Evolutionary conservation across 73 alveolate genomes (phyloP).

Genomic region (Paramecium bursaria): DNA sequence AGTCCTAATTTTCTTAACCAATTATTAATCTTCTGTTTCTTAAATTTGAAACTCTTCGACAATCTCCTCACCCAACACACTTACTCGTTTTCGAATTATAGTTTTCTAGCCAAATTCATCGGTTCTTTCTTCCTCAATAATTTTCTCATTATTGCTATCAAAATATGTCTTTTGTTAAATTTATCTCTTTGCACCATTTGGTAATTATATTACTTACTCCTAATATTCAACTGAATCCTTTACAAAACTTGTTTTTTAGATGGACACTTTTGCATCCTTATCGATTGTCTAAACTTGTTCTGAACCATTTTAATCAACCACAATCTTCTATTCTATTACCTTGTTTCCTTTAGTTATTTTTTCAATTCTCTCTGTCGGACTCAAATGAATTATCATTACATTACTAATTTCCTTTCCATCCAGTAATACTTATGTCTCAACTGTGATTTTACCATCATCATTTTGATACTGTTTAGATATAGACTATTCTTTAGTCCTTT

Average conservation of each 20-base stretch:
- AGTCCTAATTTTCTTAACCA: slow-evolving; percentile 12
- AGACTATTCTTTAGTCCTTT: slow-evolving; percentile 31
- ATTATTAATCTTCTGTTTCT: slow-evolving; percentile 3
- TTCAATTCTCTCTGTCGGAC: slow-evolving; percentile 46
- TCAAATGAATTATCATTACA: background rate
- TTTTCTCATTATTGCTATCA: slow-evolving; percentile 46
- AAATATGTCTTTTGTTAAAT: slow-evolving; percentile 31
- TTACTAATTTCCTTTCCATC: slow-evolving; percentile 42
- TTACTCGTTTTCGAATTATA: slow-evolving; percentile 10
- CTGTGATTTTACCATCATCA: slow-evolving; percentile 42
- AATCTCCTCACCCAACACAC: slow-evolving; percentile 46
- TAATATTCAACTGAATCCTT: slow-evolving; percentile 48
- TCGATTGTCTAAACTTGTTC: slow-evolving; percentile 25
- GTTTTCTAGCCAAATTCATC: slow-evolving; percentile 56
- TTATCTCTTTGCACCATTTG: slow-evolving; percentile 56
- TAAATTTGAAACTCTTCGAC: slow-evolving; percentile 8
- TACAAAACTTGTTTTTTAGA: slow-evolving; percentile 21
- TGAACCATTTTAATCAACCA: slow-evolving; percentile 32
- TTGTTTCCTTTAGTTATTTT: slow-evolving; percentile 32
- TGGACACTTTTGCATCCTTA: slow-evolving; percentile 12
- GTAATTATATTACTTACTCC: slow-evolving; percentile 3
- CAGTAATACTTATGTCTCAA: background rate
- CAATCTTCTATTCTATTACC: background rate
- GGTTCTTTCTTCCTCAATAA: slow-evolving; percentile 33
- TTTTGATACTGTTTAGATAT: slow-evolving; percentile 7